phyloP scores from a whole-genome alignment of 225 moss, liverwort and hornwort genomes.

The Antitrichia curtipendula region DNA sequence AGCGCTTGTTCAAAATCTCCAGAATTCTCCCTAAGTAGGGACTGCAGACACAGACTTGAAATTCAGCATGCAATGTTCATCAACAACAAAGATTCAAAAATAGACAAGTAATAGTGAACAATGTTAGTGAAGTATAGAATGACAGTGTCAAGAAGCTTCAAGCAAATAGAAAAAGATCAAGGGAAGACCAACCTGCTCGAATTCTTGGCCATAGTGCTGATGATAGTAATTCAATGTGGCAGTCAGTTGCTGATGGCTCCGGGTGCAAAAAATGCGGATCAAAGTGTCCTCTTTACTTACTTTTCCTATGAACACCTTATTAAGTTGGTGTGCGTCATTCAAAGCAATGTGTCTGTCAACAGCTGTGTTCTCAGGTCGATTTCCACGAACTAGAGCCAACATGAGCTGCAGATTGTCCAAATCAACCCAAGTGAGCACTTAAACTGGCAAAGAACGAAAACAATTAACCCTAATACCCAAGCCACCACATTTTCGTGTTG shows the following conservation, averaged over 20 bases:
- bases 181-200: slow-evolving; percentile 32
- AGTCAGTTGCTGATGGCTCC: slow-evolving; percentile 34
- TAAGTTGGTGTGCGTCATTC: slow-evolving; percentile 41
- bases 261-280: slow-evolving; percentile 41
- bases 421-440: not conserved
- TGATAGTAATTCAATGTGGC: slow-evolving; percentile 49
- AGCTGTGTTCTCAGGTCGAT: slow-evolving; percentile 26
- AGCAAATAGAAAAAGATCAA: not conserved
- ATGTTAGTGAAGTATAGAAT: not conserved
- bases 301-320: slow-evolving; percentile 28
- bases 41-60: slow-evolving; percentile 2
- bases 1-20: slow-evolving; percentile 41
- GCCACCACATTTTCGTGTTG: not conserved
- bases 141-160: not conserved
- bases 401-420: slow-evolving; percentile 31
- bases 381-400: slow-evolving; percentile 38
- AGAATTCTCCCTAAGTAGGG: not conserved
- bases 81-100: not conserved
- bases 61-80: not conserved
- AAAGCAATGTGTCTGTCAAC: slow-evolving; percentile 49
- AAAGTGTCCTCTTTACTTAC: slow-evolving; percentile 24
- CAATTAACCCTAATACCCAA: not conserved
- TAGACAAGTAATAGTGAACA: not conserved
- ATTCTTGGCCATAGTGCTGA: slow-evolving; percentile 47
- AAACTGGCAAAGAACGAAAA: not conserved